These are phyloP conservation scores for Populus tomentosa DNA, from an alignment of 441 rosid genomes.

Conservation along the genomic window DNA sequence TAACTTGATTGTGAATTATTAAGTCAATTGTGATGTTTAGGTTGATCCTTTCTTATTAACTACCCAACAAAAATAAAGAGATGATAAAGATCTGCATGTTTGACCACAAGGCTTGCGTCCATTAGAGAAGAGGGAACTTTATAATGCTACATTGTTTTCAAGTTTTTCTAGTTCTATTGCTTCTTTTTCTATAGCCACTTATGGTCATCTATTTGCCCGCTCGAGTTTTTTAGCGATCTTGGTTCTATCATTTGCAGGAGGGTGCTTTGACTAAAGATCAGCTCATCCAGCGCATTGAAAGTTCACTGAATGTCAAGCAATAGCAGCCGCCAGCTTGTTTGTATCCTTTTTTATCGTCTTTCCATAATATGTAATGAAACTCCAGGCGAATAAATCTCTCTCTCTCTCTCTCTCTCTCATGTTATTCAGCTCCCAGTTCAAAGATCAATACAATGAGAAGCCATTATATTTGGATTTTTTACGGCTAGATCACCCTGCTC, in stretches of 20 bases:
- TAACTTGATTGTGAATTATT: neutral
- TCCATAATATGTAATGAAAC: neutral
- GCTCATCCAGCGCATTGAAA: constrained; percentile 59
- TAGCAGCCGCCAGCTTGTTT: constrained; percentile 32
- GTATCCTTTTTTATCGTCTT: neutral
- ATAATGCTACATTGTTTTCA: neutral
- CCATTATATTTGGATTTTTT: neutral
- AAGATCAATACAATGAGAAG: neutral
- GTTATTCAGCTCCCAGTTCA: neutral
- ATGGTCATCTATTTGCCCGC: neutral
- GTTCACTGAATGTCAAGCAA: constrained; percentile 55
- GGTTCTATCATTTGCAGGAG: constrained; percentile 43
- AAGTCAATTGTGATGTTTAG: neutral
- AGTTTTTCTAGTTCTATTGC: neutral
- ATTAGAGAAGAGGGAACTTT: neutral
- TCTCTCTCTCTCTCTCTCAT: neutral
- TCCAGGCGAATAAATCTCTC: neutral
- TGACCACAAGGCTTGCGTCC: neutral
- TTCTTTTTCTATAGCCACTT: neutral
- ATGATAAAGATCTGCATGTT: neutral
- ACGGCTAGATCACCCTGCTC: neutral
- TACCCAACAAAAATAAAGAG: neutral
- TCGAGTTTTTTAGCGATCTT: neutral
- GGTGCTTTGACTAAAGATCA: constrained; percentile 71
- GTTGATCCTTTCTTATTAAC: neutral